These are phyloP conservation scores for Colletotrichum endophyticum DNA, from an alignment of 2,329 filamentous ascomycete genomes.

Conservation along the genomic window DNA sequence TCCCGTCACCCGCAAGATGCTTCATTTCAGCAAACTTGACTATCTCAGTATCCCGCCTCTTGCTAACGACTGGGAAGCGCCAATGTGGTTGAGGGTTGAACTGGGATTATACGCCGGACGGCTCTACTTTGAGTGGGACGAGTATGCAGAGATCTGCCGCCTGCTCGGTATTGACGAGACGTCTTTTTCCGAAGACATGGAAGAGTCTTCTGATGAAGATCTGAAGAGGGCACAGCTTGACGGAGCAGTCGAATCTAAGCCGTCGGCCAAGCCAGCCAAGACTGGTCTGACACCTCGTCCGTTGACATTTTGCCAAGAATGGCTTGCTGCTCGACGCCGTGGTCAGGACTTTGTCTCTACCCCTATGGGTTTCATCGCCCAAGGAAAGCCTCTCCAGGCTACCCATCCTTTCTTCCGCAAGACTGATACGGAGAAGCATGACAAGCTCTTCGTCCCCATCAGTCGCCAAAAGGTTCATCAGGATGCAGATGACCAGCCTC, in stretches of 20 bases:
- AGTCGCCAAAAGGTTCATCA: background rate
- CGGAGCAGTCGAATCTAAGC: background rate
- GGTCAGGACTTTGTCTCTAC: conserved; percentile 64
- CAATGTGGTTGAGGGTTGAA: conserved; percentile 60
- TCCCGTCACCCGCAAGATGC: conserved; percentile 65
- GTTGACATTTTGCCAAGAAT: conserved; percentile 58
- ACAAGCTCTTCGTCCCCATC: conserved; percentile 11
- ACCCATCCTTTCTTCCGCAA: conserved; percentile 58
- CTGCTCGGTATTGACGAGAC: conserved; percentile 34
- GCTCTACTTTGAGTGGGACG: conserved; percentile 61
- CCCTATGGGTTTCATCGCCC: conserved; percentile 62
- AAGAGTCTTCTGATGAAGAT: background rate
- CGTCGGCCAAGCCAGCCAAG: background rate
- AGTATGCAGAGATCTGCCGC: conserved; percentile 40
- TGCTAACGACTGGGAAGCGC: conserved; percentile 42
- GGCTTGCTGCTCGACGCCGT: conserved; percentile 58
- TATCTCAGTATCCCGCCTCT: conserved; percentile 59
- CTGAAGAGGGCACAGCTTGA: background rate
- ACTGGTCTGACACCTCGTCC: conserved; percentile 36
- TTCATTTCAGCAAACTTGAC: conserved; percentile 57
- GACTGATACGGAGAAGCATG: background rate
- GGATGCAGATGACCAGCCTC: background rate
- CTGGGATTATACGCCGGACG: conserved; percentile 65
- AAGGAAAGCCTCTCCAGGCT: conserved; percentile 51
- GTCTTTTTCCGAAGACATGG: background rate